These are phyloP conservation scores for Dentipellis fragilis DNA, from an alignment of 768 basidiomycete genomes.

Conservation along the genomic window DNA sequence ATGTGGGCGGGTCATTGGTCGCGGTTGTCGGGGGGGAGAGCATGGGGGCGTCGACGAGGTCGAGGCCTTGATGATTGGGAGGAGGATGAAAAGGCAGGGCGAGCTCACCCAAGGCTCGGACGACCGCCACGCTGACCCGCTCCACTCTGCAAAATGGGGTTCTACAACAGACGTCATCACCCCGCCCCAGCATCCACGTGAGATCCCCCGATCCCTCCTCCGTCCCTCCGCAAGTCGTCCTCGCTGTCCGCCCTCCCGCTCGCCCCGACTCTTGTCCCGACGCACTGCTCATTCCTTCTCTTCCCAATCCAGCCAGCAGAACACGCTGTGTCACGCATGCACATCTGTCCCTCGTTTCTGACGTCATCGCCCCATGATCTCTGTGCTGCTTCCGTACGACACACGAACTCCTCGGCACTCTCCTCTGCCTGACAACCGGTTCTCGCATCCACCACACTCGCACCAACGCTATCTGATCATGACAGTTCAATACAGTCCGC, in stretches of 20 bases:
- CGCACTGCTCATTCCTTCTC: neutral
- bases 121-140: neutral
- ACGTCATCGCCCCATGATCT: too few species aligned
- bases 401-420: too few species aligned
- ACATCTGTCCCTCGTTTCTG: too few species aligned
- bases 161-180: neutral
- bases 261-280: neutral
- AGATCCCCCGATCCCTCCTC: too few species aligned
- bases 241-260: neutral
- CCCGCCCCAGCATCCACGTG: neutral
- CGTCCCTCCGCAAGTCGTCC: neutral
- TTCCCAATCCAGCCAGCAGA: neutral
- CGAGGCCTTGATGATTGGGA: neutral
- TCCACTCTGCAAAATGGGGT: neutral
- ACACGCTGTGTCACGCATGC: neutral
- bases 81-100: neutral
- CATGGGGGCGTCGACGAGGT: neutral
- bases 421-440: too few species aligned
- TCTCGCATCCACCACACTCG: too few species aligned
- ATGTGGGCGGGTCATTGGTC: neutral
- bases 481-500: too few species aligned
- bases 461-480: too few species aligned
- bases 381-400: too few species aligned
- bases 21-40: neutral
- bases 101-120: too few species aligned